phyloP scores from a whole-genome alignment of 1,284 basidiomycete genomes.

The Trichosporon ovoides region DNA sequence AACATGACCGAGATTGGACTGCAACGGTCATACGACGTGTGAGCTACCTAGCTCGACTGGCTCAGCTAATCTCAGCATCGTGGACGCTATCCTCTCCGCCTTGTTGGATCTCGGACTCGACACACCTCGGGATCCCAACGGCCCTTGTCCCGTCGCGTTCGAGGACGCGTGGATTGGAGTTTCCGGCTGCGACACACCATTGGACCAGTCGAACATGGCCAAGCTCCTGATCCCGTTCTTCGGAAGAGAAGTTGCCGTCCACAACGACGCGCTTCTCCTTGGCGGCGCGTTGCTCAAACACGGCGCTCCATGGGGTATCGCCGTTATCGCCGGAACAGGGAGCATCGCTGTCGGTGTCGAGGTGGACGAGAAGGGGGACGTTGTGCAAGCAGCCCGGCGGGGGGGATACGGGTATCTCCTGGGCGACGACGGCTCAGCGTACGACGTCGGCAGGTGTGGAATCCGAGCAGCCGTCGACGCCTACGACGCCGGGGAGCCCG shows the following conservation, averaged over 20 bases:
- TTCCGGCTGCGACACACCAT: constrained; percentile 35
- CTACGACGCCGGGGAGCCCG: constrained; percentile 28
- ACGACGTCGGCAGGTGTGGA: constrained; percentile 33
- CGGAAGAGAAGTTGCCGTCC: constrained; percentile 11
- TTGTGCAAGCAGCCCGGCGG: constrained; percentile 26
- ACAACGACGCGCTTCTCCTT: constrained; percentile 39
- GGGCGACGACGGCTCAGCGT: constrained; percentile 39
- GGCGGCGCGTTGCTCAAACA: constrained; percentile 31
- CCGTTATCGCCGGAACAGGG: constrained; percentile 40
- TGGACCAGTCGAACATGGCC: constrained; percentile 29
- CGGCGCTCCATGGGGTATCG: constrained; percentile 34
- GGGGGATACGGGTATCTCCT: constrained; percentile 39
- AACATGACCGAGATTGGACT: constrained; percentile 38
- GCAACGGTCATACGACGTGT: constrained; percentile 25
- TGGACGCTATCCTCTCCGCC: constrained; percentile 14
- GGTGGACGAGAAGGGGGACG: constrained; percentile 19
- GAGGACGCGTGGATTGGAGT: constrained; percentile 33
- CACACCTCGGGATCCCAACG: neutral
- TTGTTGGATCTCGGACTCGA: neutral
- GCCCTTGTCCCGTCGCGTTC: constrained; percentile 21
- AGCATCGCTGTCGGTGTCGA: constrained; percentile 31
- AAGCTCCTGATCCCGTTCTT: constrained; percentile 30
- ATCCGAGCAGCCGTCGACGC: constrained; percentile 28
- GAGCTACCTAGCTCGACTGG: neutral
- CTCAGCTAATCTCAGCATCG: constrained; percentile 24